Percentiles rank a stretch among this genome's conserved stretches.
Evolutionary conservation across 495 filamentous ascomycete species (phyloP).

Genomic region (Penicillium paxilli): DNA sequence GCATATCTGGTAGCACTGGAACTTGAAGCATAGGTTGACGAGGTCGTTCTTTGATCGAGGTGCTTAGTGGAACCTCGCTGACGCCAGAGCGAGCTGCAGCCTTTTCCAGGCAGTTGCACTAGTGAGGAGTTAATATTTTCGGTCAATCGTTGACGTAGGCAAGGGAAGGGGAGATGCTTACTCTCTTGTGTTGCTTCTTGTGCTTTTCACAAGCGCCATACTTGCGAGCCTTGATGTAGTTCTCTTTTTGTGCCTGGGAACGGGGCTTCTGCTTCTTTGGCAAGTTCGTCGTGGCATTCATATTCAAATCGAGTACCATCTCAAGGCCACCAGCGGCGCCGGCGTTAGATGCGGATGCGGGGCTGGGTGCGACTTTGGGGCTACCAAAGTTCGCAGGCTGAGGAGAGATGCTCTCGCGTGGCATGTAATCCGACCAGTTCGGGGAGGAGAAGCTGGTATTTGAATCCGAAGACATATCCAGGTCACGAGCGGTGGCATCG

Average conservation of each 20-base stretch:
- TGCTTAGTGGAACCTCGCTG: slow-evolving; percentile 17
- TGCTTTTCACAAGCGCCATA: slow-evolving; percentile 50
- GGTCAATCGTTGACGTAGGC: background rate
- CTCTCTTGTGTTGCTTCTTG: slow-evolving; percentile 49
- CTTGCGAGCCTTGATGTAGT: slow-evolving; percentile 49
- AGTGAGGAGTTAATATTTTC: slow-evolving; percentile 20
- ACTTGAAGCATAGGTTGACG: background rate
- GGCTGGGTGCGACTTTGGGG: slow-evolving; percentile 19
- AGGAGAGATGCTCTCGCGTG: slow-evolving; percentile 28
- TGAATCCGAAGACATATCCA: slow-evolving; percentile 33
- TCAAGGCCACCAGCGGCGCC: slow-evolving; percentile 32
- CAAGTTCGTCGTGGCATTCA: slow-evolving; percentile 44
- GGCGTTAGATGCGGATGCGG: slow-evolving; percentile 15
- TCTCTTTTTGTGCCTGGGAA: slow-evolving; percentile 47
- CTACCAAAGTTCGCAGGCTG: slow-evolving; percentile 15
- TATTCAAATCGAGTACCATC: slow-evolving; percentile 49
- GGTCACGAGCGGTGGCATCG: slow-evolving; percentile 29
- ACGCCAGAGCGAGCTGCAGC: slow-evolving; percentile 24
- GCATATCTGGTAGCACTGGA: slow-evolving; percentile 10
- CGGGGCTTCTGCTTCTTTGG: slow-evolving; percentile 49
- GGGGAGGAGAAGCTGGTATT: slow-evolving; percentile 41
- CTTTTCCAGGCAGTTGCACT: slow-evolving; percentile 51
- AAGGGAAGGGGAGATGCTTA: slow-evolving; percentile 21
- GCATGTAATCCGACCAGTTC: slow-evolving; percentile 35
- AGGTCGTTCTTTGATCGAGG: slow-evolving; percentile 11